These are phyloP conservation scores for Fusarium poae DNA, from an alignment of 2,329 filamentous ascomycete genomes.

Conservation along the genomic window DNA sequence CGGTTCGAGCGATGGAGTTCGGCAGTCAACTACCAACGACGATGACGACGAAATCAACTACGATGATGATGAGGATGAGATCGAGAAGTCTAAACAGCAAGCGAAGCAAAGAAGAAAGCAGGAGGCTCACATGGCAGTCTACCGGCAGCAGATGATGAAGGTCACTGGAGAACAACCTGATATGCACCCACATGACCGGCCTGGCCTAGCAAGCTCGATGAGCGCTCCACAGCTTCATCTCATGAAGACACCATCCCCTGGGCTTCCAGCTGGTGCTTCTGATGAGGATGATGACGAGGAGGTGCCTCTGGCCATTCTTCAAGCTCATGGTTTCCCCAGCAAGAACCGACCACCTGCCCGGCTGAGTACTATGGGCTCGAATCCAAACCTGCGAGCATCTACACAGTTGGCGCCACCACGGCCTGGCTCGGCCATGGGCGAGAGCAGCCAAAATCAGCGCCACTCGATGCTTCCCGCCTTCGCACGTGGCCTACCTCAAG, in stretches of 20 bases:
- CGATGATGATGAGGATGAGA: constrained; percentile 82
- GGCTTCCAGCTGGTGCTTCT: constrained; percentile 63
- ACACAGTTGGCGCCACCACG: constrained; percentile 58
- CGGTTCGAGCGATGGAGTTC: constrained; percentile 58
- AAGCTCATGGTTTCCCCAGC: constrained; percentile 88
- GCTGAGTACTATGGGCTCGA: constrained; percentile 74
- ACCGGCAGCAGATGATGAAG: constrained; percentile 97
- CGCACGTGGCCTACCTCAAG: constrained; percentile 82
- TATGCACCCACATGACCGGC: constrained; percentile 60
- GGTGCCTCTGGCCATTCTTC: constrained; percentile 85
- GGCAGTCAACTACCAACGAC: constrained; percentile 64
- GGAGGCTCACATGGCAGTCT: constrained; percentile 89
- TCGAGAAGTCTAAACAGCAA: constrained; percentile 78
- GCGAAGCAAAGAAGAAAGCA: constrained; percentile 86
- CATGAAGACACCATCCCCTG: constrained; percentile 55
- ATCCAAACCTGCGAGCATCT: constrained; percentile 76
- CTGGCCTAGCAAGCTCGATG: constrained; percentile 67
- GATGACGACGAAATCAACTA: constrained; percentile 76
- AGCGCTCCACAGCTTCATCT: constrained; percentile 72
- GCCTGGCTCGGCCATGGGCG: constrained; percentile 69
- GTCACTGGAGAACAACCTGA: constrained; percentile 77
- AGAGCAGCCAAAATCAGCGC: constrained; percentile 53
- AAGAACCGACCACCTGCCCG: constrained; percentile 80
- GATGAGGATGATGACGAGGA: constrained; percentile 94
- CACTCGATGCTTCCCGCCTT: constrained; percentile 78